These are phyloP conservation scores for Nyssa sinensis DNA, from an alignment of 148 eudicot species.

Conservation along the genomic window DNA sequence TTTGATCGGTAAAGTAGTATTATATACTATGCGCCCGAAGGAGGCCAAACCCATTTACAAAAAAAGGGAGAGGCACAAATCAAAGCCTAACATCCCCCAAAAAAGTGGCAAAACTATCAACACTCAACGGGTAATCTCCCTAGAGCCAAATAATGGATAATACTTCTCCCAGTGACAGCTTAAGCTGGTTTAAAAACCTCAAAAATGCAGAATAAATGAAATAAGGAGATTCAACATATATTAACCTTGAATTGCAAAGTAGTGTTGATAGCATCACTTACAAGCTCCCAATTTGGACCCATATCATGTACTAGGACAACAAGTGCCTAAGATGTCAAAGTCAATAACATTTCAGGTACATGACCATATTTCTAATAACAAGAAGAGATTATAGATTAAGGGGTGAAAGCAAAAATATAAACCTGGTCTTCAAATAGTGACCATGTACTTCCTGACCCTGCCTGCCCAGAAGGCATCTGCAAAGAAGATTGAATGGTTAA, in stretches of 20 bases:
- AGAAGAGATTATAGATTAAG: not conserved
- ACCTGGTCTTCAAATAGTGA: conserved; percentile 93
- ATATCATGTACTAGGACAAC: conserved; percentile 95
- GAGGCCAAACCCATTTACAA: no score
- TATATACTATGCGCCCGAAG: no score
- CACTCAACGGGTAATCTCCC: no score
- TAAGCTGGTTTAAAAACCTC: not conserved
- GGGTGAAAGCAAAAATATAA: conserved; percentile 1
- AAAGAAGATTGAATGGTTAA: conserved; percentile 24
- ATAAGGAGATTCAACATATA: not conserved
- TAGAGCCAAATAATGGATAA: conserved; percentile 3
- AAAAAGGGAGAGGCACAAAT: no score
- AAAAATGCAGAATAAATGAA: not conserved
- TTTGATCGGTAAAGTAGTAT: no score
- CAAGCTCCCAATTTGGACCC: conserved; percentile 98
- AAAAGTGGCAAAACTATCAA: no score
- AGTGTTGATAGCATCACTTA: conserved; percentile 85
- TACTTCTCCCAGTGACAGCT: not conserved
- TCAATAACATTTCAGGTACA: conserved; percentile 22
- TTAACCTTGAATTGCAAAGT: conserved; percentile 82
- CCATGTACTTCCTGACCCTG: conserved; percentile 78
- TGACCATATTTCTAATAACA: not conserved
- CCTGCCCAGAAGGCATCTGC: conserved; percentile 63
- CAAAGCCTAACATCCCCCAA: no score
- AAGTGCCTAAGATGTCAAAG: conserved; percentile 62